Evolutionary conservation across 2,329 filamentous ascomycete genomes (phyloP).

Genomic region (Colletotrichum incanum): DNA sequence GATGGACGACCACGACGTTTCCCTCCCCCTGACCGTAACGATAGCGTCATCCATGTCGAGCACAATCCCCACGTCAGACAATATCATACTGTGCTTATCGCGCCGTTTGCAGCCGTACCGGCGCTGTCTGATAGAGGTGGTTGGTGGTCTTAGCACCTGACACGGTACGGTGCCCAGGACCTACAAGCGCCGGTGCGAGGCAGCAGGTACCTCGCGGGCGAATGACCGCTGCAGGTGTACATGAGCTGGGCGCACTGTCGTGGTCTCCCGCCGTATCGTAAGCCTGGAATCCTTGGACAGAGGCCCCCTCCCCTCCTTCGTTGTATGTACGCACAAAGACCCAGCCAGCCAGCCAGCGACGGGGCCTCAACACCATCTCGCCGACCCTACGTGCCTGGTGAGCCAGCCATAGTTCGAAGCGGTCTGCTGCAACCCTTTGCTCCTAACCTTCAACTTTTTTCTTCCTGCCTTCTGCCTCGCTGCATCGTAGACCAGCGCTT

Average conservation of each 20-base stretch:
- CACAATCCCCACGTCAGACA: neutral
- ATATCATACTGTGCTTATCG: slow-evolving; percentile 37
- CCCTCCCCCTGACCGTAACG: slow-evolving; percentile 14
- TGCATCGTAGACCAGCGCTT: slow-evolving; percentile 8
- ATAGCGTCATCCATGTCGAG: slow-evolving; percentile 38
- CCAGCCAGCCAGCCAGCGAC: slow-evolving; percentile 33
- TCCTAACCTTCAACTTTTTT: slow-evolving; percentile 17
- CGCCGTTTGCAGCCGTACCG: slow-evolving; percentile 19
- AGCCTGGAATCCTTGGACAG: slow-evolving; percentile 25
- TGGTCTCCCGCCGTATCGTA: slow-evolving; percentile 26
- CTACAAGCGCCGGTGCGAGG: slow-evolving; percentile 17
- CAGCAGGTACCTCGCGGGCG: slow-evolving; percentile 25
- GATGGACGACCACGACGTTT: neutral
- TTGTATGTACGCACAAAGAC: slow-evolving; percentile 34
- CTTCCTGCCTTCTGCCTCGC: neutral
- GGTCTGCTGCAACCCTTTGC: slow-evolving; percentile 30
- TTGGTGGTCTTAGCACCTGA: slow-evolving; percentile 30
- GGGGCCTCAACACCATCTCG: slow-evolving; percentile 42
- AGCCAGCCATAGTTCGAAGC: slow-evolving; percentile 38
- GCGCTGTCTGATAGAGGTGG: slow-evolving; percentile 16
- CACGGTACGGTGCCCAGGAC: slow-evolving; percentile 36
- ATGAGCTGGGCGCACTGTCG: slow-evolving; percentile 12
- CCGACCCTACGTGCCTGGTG: slow-evolving; percentile 40
- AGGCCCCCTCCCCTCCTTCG: slow-evolving; percentile 6
- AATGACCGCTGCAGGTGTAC: slow-evolving; percentile 30